These are phyloP conservation scores for Kwoniella europaea DNA, from an alignment of 768 basidiomycete species.

Conservation along the genomic window DNA sequence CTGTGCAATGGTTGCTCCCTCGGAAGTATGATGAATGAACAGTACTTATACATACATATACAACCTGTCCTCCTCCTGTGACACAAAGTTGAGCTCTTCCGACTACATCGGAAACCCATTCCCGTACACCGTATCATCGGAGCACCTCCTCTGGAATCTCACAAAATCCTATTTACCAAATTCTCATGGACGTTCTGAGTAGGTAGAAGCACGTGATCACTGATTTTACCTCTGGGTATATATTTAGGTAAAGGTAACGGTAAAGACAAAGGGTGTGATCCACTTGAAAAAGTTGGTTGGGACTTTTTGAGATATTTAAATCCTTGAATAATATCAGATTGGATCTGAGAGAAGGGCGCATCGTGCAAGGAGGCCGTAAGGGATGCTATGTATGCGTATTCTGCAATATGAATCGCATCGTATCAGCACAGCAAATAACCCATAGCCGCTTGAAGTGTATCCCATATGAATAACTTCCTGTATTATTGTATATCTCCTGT, in stretches of 20 bases:
- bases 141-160: background rate
- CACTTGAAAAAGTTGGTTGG: background rate
- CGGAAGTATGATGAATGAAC: background rate
- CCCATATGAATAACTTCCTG: background rate
- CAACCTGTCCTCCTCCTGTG: background rate
- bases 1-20: background rate
- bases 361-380: conserved; percentile 17
- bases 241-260: conserved; percentile 14
- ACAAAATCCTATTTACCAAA: background rate
- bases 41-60: background rate
- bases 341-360: conserved; percentile 12
- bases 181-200: background rate
- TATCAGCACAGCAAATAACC: no score
- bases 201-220: background rate
- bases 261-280: background rate
- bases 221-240: conserved; percentile 13
- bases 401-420: conserved; percentile 6
- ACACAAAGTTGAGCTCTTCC: background rate
- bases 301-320: conserved; percentile 13
- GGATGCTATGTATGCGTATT: conserved; percentile 28
- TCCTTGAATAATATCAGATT: conserved; percentile 14
- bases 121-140: background rate
- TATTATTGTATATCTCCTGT: no score
- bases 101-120: background rate
- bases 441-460: no score